A percentile compares a stretch with the other conserved stretches of the same genome.
Conservation (phyloP, 371 early-diverging fungal genomes). For the Choanephora cucurbitarum region DNA sequence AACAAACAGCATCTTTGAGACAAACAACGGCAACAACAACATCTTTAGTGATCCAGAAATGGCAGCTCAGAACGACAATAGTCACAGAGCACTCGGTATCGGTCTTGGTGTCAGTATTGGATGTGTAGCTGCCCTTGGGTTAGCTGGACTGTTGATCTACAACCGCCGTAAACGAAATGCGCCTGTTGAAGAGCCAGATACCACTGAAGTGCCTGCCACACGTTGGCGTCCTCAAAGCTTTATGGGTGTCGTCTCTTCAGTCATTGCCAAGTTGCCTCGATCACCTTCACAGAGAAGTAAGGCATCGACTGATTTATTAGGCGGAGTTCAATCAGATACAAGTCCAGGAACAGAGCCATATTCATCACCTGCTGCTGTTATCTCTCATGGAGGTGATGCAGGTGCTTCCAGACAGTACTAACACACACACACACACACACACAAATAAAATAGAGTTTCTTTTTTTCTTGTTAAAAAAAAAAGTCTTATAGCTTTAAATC, state of each 20-base stretch:
- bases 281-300: conserved; percentile 47
- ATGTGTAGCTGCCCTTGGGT: conserved; percentile 43
- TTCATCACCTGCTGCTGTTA: neutral
- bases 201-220: conserved; percentile 19
- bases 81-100: conserved; percentile 42
- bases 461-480: neutral
- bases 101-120: conserved; percentile 49
- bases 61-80: conserved; percentile 12
- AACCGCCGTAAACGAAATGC: conserved; percentile 12
- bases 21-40: neutral
- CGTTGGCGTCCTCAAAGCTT: conserved; percentile 54
- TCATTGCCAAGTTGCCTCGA: conserved; percentile 47
- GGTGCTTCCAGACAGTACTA: conserved; percentile 7
- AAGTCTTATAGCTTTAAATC: too few species aligned
- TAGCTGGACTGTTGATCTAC: conserved; percentile 39
- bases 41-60: neutral
- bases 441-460: too few species aligned
- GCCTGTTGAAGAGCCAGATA: neutral
- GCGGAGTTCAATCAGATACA: conserved; percentile 1
- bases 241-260: conserved; percentile 49
- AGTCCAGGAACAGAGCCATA: conserved; percentile 12
- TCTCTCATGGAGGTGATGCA: neutral
- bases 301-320: conserved; percentile 20
- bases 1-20: neutral
- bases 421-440: too few species aligned